phyloP scores from a whole-genome alignment of 2,329 filamentous ascomycete species.

The Clarireedia monteithiana region DNA sequence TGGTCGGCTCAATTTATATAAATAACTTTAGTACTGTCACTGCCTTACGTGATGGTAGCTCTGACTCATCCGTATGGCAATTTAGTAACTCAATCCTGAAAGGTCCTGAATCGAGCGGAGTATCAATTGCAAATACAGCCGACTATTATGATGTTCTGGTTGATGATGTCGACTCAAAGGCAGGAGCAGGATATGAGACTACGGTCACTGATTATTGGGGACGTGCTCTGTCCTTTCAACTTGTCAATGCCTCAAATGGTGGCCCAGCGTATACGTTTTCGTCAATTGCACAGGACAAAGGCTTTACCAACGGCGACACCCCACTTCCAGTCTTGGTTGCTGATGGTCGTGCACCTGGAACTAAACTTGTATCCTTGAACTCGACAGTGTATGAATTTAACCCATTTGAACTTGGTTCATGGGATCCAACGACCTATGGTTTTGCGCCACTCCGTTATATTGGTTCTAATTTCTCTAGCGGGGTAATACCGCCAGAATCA shows the following conservation, averaged over 20 bases:
- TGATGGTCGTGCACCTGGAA: slow-evolving; percentile 57
- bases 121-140: slow-evolving; percentile 45
- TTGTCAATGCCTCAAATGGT: slow-evolving; percentile 68
- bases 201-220: slow-evolving; percentile 87
- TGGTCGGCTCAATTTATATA: slow-evolving; percentile 70
- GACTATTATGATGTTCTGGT: slow-evolving; percentile 56
- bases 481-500: slow-evolving; percentile 45
- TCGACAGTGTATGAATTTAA: slow-evolving; percentile 72
- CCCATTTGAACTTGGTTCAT: slow-evolving; percentile 71
- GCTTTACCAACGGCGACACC: slow-evolving; percentile 54
- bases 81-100: slow-evolving; percentile 54
- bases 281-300: slow-evolving; percentile 56
- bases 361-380: slow-evolving; percentile 55
- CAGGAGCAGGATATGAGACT: slow-evolving; percentile 54
- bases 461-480: slow-evolving; percentile 63
- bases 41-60: slow-evolving; percentile 40
- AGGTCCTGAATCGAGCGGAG: slow-evolving; percentile 42
- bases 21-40: slow-evolving; percentile 70
- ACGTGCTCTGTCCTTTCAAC: slow-evolving; percentile 73
- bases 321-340: slow-evolving; percentile 70
- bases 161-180: slow-evolving; percentile 53
- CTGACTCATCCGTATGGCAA: slow-evolving; percentile 47
- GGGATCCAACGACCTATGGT: slow-evolving; percentile 62
- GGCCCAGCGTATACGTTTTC: slow-evolving; percentile 78
- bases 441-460: slow-evolving; percentile 66